Percentiles rank a stretch among this genome's conserved stretches.
Evolutionary conservation across 2,329 filamentous ascomycete genomes (phyloP).

Genomic region (Penicillium sp.): DNA sequence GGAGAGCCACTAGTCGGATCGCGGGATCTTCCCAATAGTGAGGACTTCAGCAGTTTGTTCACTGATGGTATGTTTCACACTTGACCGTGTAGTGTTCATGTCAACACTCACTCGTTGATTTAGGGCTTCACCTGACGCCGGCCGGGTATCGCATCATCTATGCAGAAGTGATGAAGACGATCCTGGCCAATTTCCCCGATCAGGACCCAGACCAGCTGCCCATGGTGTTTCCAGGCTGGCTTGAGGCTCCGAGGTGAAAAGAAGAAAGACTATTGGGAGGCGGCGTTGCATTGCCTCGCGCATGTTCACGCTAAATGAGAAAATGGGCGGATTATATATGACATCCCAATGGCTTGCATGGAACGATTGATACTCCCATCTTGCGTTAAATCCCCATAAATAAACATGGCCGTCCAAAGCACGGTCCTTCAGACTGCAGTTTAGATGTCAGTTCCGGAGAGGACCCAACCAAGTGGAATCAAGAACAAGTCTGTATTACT

Average conservation of each 20-base stretch:
- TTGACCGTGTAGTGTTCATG: slow-evolving; percentile 28
- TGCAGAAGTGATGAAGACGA: slow-evolving; percentile 52
- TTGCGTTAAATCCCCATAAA: too few relatives aligned
- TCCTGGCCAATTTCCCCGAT: slow-evolving; percentile 54
- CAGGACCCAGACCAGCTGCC: slow-evolving; percentile 52
- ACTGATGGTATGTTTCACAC: slow-evolving; percentile 61
- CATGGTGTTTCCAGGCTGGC: slow-evolving; percentile 55
- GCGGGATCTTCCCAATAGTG: slow-evolving; percentile 57
- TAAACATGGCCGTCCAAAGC: too few relatives aligned
- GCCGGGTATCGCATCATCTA: slow-evolving; percentile 57
- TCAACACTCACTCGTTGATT: not conserved
- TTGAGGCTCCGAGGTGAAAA: slow-evolving; percentile 38
- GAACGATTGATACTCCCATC: too few relatives aligned
- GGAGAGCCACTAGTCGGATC: slow-evolving; percentile 56
- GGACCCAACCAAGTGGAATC: too few relatives aligned
- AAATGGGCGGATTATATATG: too few relatives aligned
- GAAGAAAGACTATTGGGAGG: not conserved
- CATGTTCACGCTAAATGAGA: not conserved
- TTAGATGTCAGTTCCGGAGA: too few relatives aligned
- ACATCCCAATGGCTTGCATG: too few relatives aligned
- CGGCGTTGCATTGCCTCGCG: not conserved
- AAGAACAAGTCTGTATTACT: too few relatives aligned
- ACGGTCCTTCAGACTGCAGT: too few relatives aligned
- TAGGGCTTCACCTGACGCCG: slow-evolving; percentile 58
- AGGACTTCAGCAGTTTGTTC: slow-evolving; percentile 52